Percentiles rank a stretch among this genome's conserved stretches.
phyloP scores from a whole-genome alignment of 352 stramenopile species.

The Pythium sp. region DNA sequence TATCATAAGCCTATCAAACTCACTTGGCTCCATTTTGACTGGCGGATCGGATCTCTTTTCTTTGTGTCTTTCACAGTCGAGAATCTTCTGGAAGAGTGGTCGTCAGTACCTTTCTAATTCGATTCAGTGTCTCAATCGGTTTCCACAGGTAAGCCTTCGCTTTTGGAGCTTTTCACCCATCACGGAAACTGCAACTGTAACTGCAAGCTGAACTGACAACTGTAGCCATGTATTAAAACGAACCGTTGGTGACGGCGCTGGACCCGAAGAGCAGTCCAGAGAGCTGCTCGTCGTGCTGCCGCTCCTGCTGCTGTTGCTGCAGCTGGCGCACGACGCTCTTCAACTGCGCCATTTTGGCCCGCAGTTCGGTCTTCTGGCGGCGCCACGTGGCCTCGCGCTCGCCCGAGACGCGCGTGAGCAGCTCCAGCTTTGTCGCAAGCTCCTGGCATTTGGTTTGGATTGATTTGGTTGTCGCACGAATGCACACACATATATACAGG shows the following conservation, averaged over 20 bases:
- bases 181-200: neutral
- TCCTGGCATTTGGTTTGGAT: neutral
- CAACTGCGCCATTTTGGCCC: constrained; percentile 19
- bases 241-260: neutral
- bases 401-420: constrained; percentile 3
- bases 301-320: constrained; percentile 26
- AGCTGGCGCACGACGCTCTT: constrained; percentile 24
- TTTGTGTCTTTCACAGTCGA: constrained; percentile 4
- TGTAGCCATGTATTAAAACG: constrained; percentile 12
- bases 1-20: neutral
- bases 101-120: neutral
- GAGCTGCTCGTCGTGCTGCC: constrained; percentile 20
- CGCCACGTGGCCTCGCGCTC: constrained; percentile 14
- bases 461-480: neutral
- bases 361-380: constrained; percentile 19
- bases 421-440: constrained; percentile 14
- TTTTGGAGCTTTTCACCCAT: neutral
- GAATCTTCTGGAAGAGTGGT: constrained; percentile 20
- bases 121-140: constrained; percentile 4
- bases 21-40: neutral
- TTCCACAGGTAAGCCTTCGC: neutral
- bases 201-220: neutral
- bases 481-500: neutral
- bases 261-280: constrained; percentile 17
- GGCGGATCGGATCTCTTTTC: neutral